Percentiles rank a stretch among this genome's conserved stretches.
These are phyloP conservation scores for Pyrenophora tritici-repentis DNA, from an alignment of 2,329 filamentous ascomycete genomes.

Conservation along the genomic window DNA sequence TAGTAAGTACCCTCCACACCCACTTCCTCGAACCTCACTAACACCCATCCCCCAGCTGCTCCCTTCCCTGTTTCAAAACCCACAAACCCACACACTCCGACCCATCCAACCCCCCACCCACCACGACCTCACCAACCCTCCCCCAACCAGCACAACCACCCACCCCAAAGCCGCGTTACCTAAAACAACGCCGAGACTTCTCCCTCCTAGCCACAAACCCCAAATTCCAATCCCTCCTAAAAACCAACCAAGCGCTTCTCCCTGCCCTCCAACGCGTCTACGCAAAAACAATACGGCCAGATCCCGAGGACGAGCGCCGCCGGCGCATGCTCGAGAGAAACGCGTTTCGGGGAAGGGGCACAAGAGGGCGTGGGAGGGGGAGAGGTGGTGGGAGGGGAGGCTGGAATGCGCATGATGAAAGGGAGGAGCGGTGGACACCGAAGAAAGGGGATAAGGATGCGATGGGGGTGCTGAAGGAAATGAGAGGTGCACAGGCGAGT, in stretches of 20 bases:
- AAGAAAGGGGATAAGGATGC: slow-evolving; percentile 41
- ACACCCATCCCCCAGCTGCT: slow-evolving; percentile 31
- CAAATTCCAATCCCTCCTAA: slow-evolving; percentile 35
- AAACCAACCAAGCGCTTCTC: slow-evolving; percentile 31
- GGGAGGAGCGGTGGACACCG: slow-evolving; percentile 30
- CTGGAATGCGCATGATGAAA: slow-evolving; percentile 10
- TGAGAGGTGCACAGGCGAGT: slow-evolving; percentile 34
- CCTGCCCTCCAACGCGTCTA: slow-evolving; percentile 39
- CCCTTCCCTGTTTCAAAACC: slow-evolving; percentile 37
- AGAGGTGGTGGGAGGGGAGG: slow-evolving; percentile 20
- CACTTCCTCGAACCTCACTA: not conserved
- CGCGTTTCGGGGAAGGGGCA: slow-evolving; percentile 21
- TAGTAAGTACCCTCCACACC: slow-evolving; percentile 43
- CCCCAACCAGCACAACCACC: slow-evolving; percentile 33
- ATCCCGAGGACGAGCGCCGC: slow-evolving; percentile 29
- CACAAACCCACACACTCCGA: slow-evolving; percentile 36
- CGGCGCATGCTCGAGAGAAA: slow-evolving; percentile 20
- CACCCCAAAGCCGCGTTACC: slow-evolving; percentile 37
- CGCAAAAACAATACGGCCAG: slow-evolving; percentile 41
- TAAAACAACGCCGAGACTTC: slow-evolving; percentile 39
- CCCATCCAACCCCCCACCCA: not conserved
- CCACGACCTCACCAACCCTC: slow-evolving; percentile 9
- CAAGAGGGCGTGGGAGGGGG: slow-evolving; percentile 24
- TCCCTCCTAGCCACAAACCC: slow-evolving; percentile 36
- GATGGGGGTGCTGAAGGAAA: slow-evolving; percentile 33